Evolutionary conservation across 768 basidiomycete species (phyloP).

Genomic region (Obba rivulosa): DNA sequence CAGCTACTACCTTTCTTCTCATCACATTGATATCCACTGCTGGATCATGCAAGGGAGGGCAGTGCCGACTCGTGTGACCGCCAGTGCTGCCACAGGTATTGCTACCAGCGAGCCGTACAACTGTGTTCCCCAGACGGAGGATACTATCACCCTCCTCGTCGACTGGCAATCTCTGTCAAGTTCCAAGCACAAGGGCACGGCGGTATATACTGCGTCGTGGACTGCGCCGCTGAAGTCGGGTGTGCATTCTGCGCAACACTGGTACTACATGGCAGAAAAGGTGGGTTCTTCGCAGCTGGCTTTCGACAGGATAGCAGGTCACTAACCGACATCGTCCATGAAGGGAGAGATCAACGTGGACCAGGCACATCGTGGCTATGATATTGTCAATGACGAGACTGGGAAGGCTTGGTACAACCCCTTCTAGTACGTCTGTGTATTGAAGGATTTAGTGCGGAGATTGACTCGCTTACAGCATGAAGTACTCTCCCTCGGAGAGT

Average conservation of each 20-base stretch:
- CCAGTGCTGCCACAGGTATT: constrained; percentile 87
- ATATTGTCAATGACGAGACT: constrained; percentile 78
- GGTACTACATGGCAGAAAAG: constrained; percentile 95
- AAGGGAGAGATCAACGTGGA: constrained; percentile 91
- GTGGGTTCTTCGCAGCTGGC: constrained; percentile 30
- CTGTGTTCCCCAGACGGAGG: constrained; percentile 82
- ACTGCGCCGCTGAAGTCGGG: constrained; percentile 87
- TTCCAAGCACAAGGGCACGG: constrained; percentile 74
- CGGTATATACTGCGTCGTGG: constrained; percentile 92
- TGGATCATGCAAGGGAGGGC: constrained; percentile 79
- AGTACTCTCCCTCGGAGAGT: constrained; percentile 86
- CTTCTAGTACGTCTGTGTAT: constrained; percentile 63
- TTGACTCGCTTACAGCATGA: constrained; percentile 57
- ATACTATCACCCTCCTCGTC: constrained; percentile 91
- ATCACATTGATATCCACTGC: constrained; percentile 87
- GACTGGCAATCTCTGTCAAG: constrained; percentile 87
- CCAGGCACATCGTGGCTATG: constrained; percentile 93
- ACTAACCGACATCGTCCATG: neutral
- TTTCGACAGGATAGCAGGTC: neutral
- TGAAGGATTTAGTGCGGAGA: constrained; percentile 6
- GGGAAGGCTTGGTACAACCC: constrained; percentile 88
- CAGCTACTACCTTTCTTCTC: constrained; percentile 92
- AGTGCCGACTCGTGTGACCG: constrained; percentile 79
- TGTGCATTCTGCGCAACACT: constrained; percentile 87
- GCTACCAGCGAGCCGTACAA: constrained; percentile 87